These are phyloP conservation scores for Salvia rosmarinus DNA, from an alignment of 257 asterid genomes.

Conservation along the genomic window DNA sequence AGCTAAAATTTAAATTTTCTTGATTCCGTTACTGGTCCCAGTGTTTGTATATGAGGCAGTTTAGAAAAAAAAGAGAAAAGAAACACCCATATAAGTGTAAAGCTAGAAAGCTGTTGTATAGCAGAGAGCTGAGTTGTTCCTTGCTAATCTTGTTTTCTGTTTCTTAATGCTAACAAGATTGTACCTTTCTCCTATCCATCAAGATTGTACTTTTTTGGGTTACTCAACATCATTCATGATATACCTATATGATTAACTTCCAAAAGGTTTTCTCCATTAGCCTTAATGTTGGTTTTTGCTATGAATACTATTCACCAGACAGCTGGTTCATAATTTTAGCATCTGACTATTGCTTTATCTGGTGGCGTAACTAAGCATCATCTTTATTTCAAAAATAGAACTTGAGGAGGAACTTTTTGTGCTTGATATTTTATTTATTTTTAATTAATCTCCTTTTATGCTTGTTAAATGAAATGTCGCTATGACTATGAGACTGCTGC, in stretches of 20 bases:
- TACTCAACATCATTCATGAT: not conserved
- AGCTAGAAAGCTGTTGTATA: too few relatives aligned
- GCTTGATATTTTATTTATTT: constrained; percentile 1
- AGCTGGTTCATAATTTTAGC: not conserved
- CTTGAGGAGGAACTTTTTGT: not conserved
- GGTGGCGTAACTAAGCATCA: constrained; percentile 15
- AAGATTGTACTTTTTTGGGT: not conserved
- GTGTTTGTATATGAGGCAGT: too few relatives aligned
- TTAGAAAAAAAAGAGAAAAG: too few relatives aligned
- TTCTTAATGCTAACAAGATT: too few relatives aligned
- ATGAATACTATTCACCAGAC: not conserved
- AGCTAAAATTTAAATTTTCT: too few relatives aligned
- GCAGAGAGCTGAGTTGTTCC: too few relatives aligned
- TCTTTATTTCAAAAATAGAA: constrained; percentile 16
- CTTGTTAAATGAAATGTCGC: constrained; percentile 11
- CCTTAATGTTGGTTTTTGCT: constrained; percentile 1
- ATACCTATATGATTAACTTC: not conserved
- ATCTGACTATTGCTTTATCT: constrained; percentile 1
- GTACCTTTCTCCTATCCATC: too few relatives aligned
- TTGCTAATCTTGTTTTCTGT: too few relatives aligned
- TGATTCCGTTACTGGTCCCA: too few relatives aligned
- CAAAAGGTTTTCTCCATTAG: not conserved
- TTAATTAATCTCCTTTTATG: constrained; percentile 21
- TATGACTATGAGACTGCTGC: constrained; percentile 11
- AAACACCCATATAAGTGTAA: too few relatives aligned